Conservation (phyloP, 139 green algal species). For the Pleodorina starrii region DNA sequence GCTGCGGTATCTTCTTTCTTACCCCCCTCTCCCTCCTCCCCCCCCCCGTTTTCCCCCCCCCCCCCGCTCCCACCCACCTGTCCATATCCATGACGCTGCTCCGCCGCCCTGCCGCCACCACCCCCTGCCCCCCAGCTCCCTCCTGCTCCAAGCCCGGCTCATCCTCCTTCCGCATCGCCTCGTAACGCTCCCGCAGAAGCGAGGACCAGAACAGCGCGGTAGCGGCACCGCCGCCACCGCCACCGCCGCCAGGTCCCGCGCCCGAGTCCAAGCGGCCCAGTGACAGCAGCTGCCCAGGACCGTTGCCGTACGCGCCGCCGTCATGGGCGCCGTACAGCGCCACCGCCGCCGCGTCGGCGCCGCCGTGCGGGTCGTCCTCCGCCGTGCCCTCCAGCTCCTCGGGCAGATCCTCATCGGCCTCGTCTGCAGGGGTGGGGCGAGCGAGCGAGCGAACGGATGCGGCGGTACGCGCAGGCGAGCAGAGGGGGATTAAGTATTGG, state of each 20-base stretch:
- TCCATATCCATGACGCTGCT: constrained; percentile 11
- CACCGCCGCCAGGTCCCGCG: background rate
- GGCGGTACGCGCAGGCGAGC: too few relatives aligned
- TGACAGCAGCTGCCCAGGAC: background rate
- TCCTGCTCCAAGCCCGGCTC: constrained; percentile 44
- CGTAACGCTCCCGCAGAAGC: constrained; percentile 73
- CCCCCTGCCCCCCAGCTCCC: background rate
- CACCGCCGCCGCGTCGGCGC: background rate
- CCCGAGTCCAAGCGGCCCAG: background rate
- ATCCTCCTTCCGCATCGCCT: constrained; percentile 72
- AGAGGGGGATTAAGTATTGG: too few relatives aligned
- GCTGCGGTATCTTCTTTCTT: too few relatives aligned
- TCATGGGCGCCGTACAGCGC: background rate
- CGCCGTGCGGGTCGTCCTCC: background rate
- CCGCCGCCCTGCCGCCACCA: background rate
- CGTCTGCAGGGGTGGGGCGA: constrained; percentile 29
- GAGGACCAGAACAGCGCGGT: constrained; percentile 70
- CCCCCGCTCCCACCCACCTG: too few relatives aligned
- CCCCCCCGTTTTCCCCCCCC: too few relatives aligned
- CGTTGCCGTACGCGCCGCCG: constrained; percentile 14
- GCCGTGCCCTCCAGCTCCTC: background rate
- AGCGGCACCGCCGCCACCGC: background rate
- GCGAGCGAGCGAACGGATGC: too few relatives aligned
- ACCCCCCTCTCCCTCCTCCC: too few relatives aligned
- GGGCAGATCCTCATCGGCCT: constrained; percentile 55